Base-by-base conservation (phyloP, 495 filamentous ascomycete genomes). In the Lasiosphaeris hirsuta region DNA sequence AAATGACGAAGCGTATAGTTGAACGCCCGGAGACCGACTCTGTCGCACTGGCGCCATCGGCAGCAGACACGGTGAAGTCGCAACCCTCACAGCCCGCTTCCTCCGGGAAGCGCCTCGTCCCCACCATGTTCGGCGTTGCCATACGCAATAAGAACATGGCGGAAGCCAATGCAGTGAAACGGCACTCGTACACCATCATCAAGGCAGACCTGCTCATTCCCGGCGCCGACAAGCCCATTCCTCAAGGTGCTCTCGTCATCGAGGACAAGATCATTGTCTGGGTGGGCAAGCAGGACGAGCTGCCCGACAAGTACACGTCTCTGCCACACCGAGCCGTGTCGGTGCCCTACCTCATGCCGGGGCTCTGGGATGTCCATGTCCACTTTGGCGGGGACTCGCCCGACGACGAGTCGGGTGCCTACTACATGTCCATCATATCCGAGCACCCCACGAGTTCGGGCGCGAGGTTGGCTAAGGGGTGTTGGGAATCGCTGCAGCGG, bases 281-380 rank as follows among this genome's bases (percentile, higher is more conserved):
- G 68, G 72, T 75, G n/a, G 77, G 77, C 19, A 4, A 66, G 5
- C 55, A 67, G 43, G 45, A 55, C 13, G 54, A 58, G 18, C 23
- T 79, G 1, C 77, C 78, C 0, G 14, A 51, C 6, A 59, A 71
- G 34, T 80, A 75, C 62, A 58, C 64, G 0, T 40, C 61, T 4
- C 35, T 47, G 10, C 48, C 51, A 4, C 63, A 65, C 33, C 53
- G 53, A 57, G 48, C 62, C 8, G 69, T 78, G 4, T 72, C 75
- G 0, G 70, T 74, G 35, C 62, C 51, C 37, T 54, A 42, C 19
- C 19, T 55, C 11, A 55, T 55, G 52, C 30, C n/a, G 17, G 35
- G 14, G 3, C 43, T 83, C 7, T 83, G 80, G 80, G 80, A 83
- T 54, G 73, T 69, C 50, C 80, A 83, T 62, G 68, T 63, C 17